Conservation (phyloP, 2,329 filamentous ascomycete species). For the Aspergillus ustus region DNA sequence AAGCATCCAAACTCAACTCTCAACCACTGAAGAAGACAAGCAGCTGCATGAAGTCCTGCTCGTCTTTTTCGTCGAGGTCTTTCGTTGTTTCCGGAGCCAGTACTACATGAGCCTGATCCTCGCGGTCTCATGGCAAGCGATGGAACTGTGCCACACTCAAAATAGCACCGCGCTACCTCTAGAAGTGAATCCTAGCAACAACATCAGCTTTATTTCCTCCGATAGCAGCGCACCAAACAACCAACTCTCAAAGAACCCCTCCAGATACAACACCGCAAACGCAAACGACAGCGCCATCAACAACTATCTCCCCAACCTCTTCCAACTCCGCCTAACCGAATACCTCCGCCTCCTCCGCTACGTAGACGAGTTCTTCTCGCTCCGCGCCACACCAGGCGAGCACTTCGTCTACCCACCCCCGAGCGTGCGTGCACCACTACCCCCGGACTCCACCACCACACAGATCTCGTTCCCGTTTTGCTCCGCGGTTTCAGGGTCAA, state of each 20-base stretch:
- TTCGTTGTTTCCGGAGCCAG: conserved; percentile 19
- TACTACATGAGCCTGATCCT: conserved; percentile 19
- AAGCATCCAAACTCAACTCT: conserved; percentile 20
- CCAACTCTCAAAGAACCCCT: background rate
- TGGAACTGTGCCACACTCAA: conserved; percentile 15
- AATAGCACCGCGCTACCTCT: background rate
- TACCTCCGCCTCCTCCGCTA: conserved; percentile 17
- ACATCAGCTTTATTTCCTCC: background rate
- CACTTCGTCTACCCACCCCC: background rate
- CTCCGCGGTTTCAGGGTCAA: background rate
- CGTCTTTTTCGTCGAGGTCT: conserved; percentile 21
- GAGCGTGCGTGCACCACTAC: background rate
- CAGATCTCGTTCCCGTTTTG: background rate
- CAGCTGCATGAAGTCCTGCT: conserved; percentile 21
- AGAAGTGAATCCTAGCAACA: background rate
- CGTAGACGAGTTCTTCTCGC: conserved; percentile 19
- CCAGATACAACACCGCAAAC: background rate
- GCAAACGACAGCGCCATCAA: no score
- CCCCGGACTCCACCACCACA: background rate
- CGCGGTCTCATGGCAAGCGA: conserved; percentile 19
- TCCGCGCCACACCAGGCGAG: conserved; percentile 7
- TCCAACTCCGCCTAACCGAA: conserved; percentile 19
- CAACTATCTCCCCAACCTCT: conserved; percentile 9
- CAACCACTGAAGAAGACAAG: conserved; percentile 19
- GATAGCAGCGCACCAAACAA: background rate